Percentiles rank a stretch among this genome's conserved stretches.
phyloP scores from a whole-genome alignment of 75 land plant species.

The Picea sitchensis region DNA sequence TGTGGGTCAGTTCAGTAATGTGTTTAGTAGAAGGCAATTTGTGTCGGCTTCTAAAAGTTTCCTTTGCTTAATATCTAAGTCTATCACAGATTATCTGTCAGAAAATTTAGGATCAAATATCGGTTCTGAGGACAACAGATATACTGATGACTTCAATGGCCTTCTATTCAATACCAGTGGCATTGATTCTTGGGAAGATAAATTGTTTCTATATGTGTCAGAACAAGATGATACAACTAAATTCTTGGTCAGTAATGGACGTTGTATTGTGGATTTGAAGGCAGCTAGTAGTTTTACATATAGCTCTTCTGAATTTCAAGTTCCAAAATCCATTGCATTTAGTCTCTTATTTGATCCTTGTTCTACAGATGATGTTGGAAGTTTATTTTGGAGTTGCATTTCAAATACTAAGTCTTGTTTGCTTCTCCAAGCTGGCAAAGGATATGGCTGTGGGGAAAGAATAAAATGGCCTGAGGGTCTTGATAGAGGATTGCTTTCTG shows the following conservation, averaged over 20 bases:
- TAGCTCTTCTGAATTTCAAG: background rate
- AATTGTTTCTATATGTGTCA: background rate
- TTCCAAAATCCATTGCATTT: background rate
- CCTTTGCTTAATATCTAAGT: background rate
- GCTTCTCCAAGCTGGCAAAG: background rate
- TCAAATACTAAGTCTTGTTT: background rate
- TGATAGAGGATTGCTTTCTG: background rate
- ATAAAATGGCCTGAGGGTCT: background rate
- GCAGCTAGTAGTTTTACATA: background rate
- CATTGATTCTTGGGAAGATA: background rate
- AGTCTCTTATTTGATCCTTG: conserved; percentile 1
- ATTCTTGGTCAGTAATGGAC: background rate
- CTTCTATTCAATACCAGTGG: background rate
- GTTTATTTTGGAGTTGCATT: background rate
- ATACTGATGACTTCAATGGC: conserved; percentile 1
- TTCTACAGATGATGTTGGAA: background rate
- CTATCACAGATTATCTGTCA: background rate
- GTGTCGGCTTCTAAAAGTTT: background rate
- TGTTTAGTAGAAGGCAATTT: background rate
- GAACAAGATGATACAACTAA: background rate
- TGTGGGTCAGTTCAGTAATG: background rate
- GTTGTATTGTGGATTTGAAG: background rate
- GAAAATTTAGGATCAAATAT: background rate
- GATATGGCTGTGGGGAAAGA: conserved; percentile 1
- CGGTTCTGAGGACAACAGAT: background rate